Conservation (phyloP, 352 stramenopile genomes). For the Pythium utonaiense region DNA sequence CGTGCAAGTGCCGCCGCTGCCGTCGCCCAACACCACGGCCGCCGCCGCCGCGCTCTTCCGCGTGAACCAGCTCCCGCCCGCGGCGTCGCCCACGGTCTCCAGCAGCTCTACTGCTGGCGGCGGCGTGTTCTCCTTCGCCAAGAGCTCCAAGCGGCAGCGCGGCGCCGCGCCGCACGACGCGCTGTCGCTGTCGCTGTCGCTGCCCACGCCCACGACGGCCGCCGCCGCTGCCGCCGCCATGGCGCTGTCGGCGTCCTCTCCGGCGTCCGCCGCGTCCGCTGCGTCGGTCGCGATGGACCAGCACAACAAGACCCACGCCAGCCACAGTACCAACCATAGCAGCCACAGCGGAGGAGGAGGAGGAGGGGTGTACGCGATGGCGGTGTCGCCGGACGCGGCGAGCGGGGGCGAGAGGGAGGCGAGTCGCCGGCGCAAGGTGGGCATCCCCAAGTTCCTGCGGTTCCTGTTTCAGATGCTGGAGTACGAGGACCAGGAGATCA, state of each 20-base stretch:
- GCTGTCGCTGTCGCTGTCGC: not conserved
- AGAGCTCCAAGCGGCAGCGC: not conserved
- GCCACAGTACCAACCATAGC: too few species aligned
- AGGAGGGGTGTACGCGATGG: too few species aligned
- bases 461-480: conserved; percentile 56
- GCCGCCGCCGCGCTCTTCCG: conserved; percentile 22
- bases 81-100: conserved; percentile 5
- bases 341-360: too few species aligned
- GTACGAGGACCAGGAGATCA: conserved; percentile 36
- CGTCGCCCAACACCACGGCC: conserved; percentile 14
- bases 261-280: not conserved
- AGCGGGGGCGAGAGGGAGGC: too few species aligned
- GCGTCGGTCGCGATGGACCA: not conserved
- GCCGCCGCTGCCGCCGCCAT: conserved; percentile 1
- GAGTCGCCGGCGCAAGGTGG: not conserved
- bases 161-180: too few species aligned
- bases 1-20: conserved; percentile 8
- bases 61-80: conserved; percentile 4
- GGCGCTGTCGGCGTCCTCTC: not conserved
- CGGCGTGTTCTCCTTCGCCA: not conserved
- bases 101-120: too few species aligned
- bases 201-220: conserved; percentile 1
- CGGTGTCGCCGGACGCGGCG: too few species aligned
- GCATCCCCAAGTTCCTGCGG: conserved; percentile 33
- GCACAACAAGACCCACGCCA: conserved; percentile 2